Conservation (phyloP, 352 stramenopile genomes). For the Thraustochytrium striatum region DNA sequence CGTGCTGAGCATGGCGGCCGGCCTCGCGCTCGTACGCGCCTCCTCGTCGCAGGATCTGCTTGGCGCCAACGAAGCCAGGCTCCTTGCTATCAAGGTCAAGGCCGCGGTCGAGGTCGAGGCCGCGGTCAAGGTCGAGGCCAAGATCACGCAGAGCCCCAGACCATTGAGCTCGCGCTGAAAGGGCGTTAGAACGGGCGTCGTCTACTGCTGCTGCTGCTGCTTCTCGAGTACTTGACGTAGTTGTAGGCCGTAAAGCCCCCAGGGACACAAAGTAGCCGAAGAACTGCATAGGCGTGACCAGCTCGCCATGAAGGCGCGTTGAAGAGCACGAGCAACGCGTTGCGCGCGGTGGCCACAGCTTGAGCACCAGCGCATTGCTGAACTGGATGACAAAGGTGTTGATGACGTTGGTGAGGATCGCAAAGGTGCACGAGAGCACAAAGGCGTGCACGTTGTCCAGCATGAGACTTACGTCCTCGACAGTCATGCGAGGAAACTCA, state of each 20-base stretch:
- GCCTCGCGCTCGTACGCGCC: background rate
- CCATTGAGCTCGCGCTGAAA: too few species aligned
- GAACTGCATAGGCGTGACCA: conserved; percentile 38
- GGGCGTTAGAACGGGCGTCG: too few species aligned
- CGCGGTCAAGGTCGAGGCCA: too few species aligned
- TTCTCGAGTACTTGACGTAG: conserved; percentile 49
- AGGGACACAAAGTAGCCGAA: conserved; percentile 48
- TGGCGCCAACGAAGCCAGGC: background rate
- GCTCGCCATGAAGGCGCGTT: conserved; percentile 24
- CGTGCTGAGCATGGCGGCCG: background rate
- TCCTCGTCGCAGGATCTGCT: background rate
- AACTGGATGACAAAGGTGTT: conserved; percentile 49
- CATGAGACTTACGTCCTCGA: conserved; percentile 1
- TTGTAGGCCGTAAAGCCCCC: conserved; percentile 42
- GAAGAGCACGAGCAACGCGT: conserved; percentile 46
- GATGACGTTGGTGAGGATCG: conserved; percentile 48
- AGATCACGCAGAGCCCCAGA: too few species aligned
- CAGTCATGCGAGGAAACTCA: conserved; percentile 44
- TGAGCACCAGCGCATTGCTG: conserved; percentile 41
- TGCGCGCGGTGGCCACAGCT: conserved; percentile 48
- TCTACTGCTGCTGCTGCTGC: too few species aligned
- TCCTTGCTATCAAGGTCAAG: too few species aligned
- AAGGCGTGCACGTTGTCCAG: background rate
- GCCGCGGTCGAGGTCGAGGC: too few species aligned
- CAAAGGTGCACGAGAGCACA: conserved; percentile 19